phyloP scores from a whole-genome alignment of 2,329 filamentous ascomycete species.

The Mollisiaceae sp. region DNA sequence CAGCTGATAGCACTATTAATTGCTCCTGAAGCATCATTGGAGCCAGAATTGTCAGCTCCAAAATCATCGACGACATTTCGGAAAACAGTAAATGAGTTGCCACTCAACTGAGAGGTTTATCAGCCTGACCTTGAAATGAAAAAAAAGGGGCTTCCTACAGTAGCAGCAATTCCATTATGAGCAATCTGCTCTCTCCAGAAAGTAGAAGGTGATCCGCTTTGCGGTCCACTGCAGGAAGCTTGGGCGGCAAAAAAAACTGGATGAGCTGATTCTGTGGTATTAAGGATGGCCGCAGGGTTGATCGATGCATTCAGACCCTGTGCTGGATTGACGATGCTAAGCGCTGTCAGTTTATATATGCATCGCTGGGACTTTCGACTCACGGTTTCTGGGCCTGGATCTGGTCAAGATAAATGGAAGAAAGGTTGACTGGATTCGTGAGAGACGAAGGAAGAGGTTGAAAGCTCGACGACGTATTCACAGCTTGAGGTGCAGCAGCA shows the following conservation, averaged over 20 bases:
- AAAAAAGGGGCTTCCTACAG: background rate
- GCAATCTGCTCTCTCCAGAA: background rate
- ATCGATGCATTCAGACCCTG: background rate
- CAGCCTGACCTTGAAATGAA: background rate
- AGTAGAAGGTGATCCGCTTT: background rate
- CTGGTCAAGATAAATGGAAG: background rate
- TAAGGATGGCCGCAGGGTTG: background rate
- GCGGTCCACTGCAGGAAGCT: background rate
- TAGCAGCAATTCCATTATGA: background rate
- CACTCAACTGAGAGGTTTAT: background rate
- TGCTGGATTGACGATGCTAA: background rate
- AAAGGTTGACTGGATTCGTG: background rate
- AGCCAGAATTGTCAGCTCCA: background rate
- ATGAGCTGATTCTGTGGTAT: background rate
- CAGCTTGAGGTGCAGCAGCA: slow-evolving; percentile 4
- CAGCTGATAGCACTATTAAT: background rate
- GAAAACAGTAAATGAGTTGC: background rate
- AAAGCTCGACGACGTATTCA: background rate
- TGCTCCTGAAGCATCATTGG: background rate
- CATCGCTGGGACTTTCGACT: background rate
- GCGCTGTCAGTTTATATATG: background rate
- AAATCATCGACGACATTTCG: background rate
- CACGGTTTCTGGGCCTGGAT: background rate
- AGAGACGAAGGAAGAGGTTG: slow-evolving; percentile 6
- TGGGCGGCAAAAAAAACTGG: background rate